These are phyloP conservation scores for Sarocladium oryzae DNA, from an alignment of 2,329 filamentous ascomycete genomes.

Conservation along the genomic window DNA sequence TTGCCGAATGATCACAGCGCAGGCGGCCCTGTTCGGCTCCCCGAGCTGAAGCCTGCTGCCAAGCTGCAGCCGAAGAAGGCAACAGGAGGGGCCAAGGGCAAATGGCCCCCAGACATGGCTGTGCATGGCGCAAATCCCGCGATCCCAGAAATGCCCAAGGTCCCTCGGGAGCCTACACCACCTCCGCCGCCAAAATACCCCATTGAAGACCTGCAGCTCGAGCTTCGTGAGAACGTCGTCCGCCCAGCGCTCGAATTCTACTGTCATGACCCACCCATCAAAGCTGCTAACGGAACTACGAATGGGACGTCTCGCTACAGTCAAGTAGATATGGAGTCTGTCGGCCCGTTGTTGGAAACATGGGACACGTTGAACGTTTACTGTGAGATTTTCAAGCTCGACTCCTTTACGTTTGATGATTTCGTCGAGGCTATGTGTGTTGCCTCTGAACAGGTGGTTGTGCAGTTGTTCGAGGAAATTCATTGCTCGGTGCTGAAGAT, in stretches of 20 bases:
- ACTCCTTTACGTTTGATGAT: constrained; percentile 97
- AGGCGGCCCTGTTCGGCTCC: constrained; percentile 51
- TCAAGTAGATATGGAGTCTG: constrained; percentile 72
- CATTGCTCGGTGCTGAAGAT: constrained; percentile 89
- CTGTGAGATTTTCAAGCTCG: constrained; percentile 85
- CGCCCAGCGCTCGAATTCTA: constrained; percentile 76
- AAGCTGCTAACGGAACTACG: constrained; percentile 1
- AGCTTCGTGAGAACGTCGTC: constrained; percentile 56
- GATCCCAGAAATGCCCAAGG: constrained; percentile 28
- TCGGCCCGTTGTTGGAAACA: constrained; percentile 80
- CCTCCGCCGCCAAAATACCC: constrained; percentile 85
- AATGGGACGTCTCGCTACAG: constrained; percentile 12
- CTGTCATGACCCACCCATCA: constrained; percentile 52
- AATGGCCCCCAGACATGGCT: constrained; percentile 24
- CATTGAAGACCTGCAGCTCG: constrained; percentile 85
- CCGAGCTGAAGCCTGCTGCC: constrained; percentile 66
- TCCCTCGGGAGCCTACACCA: constrained; percentile 41
- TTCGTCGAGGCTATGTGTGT: constrained; percentile 83
- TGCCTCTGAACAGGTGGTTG: constrained; percentile 64
- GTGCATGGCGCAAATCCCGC: constrained; percentile 37
- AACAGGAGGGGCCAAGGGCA: constrained; percentile 29
- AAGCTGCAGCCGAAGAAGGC: constrained; percentile 61
- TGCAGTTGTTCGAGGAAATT: constrained; percentile 81
- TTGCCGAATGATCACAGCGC: constrained; percentile 34
- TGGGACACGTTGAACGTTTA: constrained; percentile 99